These are phyloP conservation scores for Ustilago sp. DNA, from an alignment of 1,284 basidiomycete species.

Conservation along the genomic window DNA sequence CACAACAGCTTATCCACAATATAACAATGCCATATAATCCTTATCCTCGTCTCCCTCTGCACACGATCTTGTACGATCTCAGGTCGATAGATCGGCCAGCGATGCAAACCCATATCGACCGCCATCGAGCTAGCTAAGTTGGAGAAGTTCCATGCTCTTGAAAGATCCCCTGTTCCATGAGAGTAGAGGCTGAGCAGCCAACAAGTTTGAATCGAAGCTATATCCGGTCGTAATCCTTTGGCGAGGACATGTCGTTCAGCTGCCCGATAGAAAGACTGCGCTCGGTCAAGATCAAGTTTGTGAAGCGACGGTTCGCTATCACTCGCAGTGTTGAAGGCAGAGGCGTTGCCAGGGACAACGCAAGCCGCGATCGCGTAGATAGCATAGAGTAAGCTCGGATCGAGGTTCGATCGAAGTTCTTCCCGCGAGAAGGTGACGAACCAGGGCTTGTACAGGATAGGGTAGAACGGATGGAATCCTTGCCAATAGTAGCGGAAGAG, in stretches of 20 bases:
- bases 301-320: conserved; percentile 4
- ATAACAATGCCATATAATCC: conserved; percentile 71
- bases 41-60: conserved; percentile 68
- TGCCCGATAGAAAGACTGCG: conserved; percentile 39
- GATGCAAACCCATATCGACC: conserved; percentile 71
- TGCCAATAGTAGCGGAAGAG: conserved; percentile 61
- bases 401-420: conserved; percentile 48
- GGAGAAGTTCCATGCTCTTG: conserved; percentile 69
- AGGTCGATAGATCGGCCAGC: conserved; percentile 57
- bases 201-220: conserved; percentile 68
- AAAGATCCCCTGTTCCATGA: conserved; percentile 71
- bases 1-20: conserved; percentile 71
- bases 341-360: conserved; percentile 42
- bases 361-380: conserved; percentile 60
- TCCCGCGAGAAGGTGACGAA: conserved; percentile 47
- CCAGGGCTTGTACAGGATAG: conserved; percentile 62
- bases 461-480: conserved; percentile 63
- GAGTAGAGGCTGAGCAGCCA: conserved; percentile 71
- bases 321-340: background rate
- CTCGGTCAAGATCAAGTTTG: conserved; percentile 41
- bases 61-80: conserved; percentile 55
- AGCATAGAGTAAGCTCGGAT: conserved; percentile 51
- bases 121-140: conserved; percentile 71
- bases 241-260: conserved; percentile 58
- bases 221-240: conserved; percentile 49